Percentiles rank a stretch among this genome's conserved stretches.
Evolutionary conservation across 1,139 yeast genomes (phyloP).

Genomic region (Casaregolazyma lundiana): DNA sequence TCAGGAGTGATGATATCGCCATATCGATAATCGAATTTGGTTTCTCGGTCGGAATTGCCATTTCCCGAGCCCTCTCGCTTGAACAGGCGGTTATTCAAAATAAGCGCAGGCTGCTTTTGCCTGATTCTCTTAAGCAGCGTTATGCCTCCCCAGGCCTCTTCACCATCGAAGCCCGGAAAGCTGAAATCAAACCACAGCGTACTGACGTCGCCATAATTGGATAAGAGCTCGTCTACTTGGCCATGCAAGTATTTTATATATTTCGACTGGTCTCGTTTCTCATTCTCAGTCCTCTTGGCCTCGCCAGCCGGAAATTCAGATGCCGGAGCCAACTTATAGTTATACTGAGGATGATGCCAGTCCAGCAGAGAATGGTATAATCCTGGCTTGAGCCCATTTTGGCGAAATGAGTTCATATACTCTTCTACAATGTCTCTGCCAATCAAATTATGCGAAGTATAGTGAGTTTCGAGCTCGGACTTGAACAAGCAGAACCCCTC

Average conservation of each 20-base stretch:
- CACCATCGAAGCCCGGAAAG: conserved; percentile 15
- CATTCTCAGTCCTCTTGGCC: conserved; percentile 9
- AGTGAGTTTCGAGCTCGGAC: conserved; percentile 11
- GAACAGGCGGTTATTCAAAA: conserved; percentile 15
- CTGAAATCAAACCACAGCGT: conserved; percentile 16
- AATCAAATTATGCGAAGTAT: conserved; percentile 6
- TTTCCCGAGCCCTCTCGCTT: conserved; percentile 11
- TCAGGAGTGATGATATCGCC: conserved; percentile 17
- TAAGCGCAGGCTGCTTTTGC: conserved; percentile 12
- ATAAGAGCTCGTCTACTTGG: conserved; percentile 15
- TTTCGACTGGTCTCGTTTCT: conserved; percentile 9
- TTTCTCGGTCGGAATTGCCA: conserved; percentile 1
- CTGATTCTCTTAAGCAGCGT: conserved; percentile 12
- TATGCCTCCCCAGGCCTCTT: conserved; percentile 14
- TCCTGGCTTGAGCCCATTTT: conserved; percentile 12
- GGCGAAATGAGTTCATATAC: conserved; percentile 11
- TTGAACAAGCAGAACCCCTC: conserved; percentile 17
- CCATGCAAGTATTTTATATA: conserved; percentile 15
- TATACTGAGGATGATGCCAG: conserved; percentile 17
- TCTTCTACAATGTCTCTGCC: conserved; percentile 14
- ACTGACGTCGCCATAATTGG: conserved; percentile 13
- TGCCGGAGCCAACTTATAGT: conserved; percentile 6
- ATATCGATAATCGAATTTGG: conserved; percentile 12
- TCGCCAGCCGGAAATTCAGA: conserved; percentile 12
- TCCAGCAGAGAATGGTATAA: conserved; percentile 15